Base-by-base conservation (phyloP, 1,284 basidiomycete genomes). In the Cronartium ribicola region DNA sequence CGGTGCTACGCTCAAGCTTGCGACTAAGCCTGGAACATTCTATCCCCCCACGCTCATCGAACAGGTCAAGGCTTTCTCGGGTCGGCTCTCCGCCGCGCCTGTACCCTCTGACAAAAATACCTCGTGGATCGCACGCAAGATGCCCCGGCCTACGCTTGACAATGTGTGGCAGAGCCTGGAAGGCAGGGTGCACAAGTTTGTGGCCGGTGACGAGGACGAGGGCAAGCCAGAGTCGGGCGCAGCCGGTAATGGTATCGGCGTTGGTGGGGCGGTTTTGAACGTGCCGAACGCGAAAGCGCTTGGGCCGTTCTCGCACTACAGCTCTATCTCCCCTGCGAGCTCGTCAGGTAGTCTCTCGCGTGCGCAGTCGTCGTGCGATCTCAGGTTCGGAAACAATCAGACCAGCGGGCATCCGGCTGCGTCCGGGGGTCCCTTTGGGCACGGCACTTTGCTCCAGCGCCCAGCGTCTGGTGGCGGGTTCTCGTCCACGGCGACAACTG, bases 281-380 rank as follows among this genome's bases (percentile, higher is more conserved):
- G 77, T 29, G 76, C 79, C 29, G 78, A 81, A 64, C 66, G 36
- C 51, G 51, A 62, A 64, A 62, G 76, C 85, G 76, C 84, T 86
- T 11, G 95, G 94, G 0, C 92, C 95, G 6, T 98, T 98, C 82
- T 89, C 92, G 22, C 93, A 94, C 79, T 98, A 91, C 82, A 94
- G 90, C 78, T 88, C 92, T 17, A 97, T 98, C 78, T 92, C 95
- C 0, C 93, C 92, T 0, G 85, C 87, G 13, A 80, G 75, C 60
- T 80, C 79, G 1, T 80, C 80, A 2, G 80, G 79, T 20, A 78
- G 78, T 4, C 77, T 82, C 61, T 81, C 80, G 62, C 77, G 80
- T 37, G 77, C 78, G 14, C 79, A 79, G 66, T 81, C 81, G 4
- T 78, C 76, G 46, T 76, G 67, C 63, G 81, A 82, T 46, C 75